Base-by-base conservation (phyloP, 2,329 filamentous ascomycete species). In the Exophiala lecanii-corni region DNA sequence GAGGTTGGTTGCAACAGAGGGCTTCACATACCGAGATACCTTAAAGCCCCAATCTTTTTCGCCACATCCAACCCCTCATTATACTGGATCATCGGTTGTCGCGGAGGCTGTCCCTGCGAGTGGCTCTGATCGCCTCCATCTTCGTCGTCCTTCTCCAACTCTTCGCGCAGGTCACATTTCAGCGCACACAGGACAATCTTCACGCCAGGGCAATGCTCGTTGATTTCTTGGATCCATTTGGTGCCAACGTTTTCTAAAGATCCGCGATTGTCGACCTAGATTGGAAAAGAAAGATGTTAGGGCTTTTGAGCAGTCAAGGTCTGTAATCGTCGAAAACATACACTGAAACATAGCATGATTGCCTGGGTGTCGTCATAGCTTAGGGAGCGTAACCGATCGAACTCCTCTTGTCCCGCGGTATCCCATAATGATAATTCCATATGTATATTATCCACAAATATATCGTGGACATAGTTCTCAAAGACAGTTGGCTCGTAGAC, bases 391-490 rank as follows among this genome's bases (percentile, higher is more conserved):
- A 98, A 72, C 40, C 92, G 82, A 69, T 98, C 92, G 71, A 97
- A 98, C 78, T 98, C 92, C 73, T 98, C 92, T 70, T 98, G 92
- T 18, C 92, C 92, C 28, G 92, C 92, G 0, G 92, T 98, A 66
- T 98, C 92, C 92, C 92, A 98, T 47, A 98, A 77, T 46, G 91
- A 96, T 43, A 98, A 76, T 67, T 98, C 92, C 65, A 98, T 94
- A 69, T 97, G 91, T 39, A 89, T 86, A 62, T 84, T 89, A 64
- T 98, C 92, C 64, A 98, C 92, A 67, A 95, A 98, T 66, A 98
- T 96, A 65, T 98, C 89, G 65, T 98, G 91, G 52, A 98, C 91
- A 68, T 97, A 98, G 70, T 98, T 98, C 67, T 98, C 91, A 78
- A 59, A 39, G 34, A 68, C 59, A 45, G 52, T 62, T 25, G 59